phyloP scores from a whole-genome alignment of 2,329 filamentous ascomycete genomes.

The Colletotrichum australisinense region DNA sequence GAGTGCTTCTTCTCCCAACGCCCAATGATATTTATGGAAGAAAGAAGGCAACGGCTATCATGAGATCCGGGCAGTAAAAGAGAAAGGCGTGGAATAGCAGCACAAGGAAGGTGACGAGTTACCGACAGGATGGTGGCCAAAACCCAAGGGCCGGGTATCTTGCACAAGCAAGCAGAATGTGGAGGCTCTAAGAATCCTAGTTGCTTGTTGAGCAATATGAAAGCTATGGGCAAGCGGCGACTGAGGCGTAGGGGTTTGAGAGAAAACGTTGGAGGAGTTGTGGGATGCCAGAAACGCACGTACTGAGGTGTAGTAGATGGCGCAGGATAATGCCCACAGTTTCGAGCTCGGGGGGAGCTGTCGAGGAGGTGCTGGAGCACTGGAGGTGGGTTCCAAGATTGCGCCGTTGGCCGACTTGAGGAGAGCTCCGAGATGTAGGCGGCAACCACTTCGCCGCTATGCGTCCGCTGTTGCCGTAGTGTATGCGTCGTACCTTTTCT shows the following conservation, averaged over 20 bases:
- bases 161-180: neutral
- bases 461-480: slow-evolving; percentile 1
- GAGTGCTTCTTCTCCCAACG: neutral
- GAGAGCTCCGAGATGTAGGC: slow-evolving; percentile 6
- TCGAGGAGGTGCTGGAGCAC: slow-evolving; percentile 2
- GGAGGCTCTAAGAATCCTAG: slow-evolving; percentile 5
- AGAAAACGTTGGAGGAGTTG: neutral
- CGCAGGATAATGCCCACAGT: neutral
- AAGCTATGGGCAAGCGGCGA: slow-evolving; percentile 16
- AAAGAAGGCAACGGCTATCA: slow-evolving; percentile 5
- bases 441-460: slow-evolving; percentile 3
- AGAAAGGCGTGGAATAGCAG: neutral
- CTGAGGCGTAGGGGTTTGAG: neutral
- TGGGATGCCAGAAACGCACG: neutral
- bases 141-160: slow-evolving; percentile 11
- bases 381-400: neutral
- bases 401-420: neutral
- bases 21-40: slow-evolving; percentile 29
- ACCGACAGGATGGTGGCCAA: slow-evolving; percentile 27
- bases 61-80: neutral
- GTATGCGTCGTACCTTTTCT: neutral
- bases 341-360: neutral
- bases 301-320: neutral
- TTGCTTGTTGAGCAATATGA: slow-evolving; percentile 7
- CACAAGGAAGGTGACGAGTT: slow-evolving; percentile 19